Evolutionary conservation across 2,329 filamentous ascomycete genomes (phyloP), one percentile per base, ranked within the genome.

Genomic region (Emericellopsis atlantica): DNA sequence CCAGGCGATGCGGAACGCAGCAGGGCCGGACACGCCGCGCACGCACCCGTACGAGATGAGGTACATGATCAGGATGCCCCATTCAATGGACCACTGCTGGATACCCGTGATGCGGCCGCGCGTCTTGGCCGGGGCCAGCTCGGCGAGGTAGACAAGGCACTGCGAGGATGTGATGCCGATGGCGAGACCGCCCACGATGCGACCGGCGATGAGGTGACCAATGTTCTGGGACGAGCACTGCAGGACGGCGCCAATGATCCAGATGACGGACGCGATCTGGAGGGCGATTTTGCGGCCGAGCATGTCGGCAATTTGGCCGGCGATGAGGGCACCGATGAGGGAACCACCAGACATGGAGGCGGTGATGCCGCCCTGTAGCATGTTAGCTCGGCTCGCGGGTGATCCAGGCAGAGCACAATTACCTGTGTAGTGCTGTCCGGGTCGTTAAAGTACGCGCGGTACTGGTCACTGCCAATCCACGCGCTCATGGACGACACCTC

Each of bases 21-120:
- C 64, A 1, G 69, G 56, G 10, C 75, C 72, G 0, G 62, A 45
- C 41, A 83, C 68, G 35, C 42, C 40, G 48, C 69, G 72, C 35
- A 69, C 73, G 57, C 73, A 76, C 36, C 74, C 81, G 48, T 78
- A 79, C 6, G 70, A 74, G 54, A 82, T 74, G 47, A 76, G 79
- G 59, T 79, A 83, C 76, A 82, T 81, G 59, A 81, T 78, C 44
- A 81, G 32, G 31, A 40, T 35, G 49, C 58, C 59, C 57, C 58
- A 83, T 47, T 82, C 83, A 45, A 88, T 86, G 22, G 81, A 79
- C 66, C 80, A 81, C 56, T 87, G 82, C 55, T 87, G 81, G 35
- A 76, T 72, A 40, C 80, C 77, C 14, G 88, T 79, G 29, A 88
- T 67, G 35, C 77, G 70, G 14, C 80, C 81, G 46, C 80, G 71